Evolutionary conservation across 2,329 filamentous ascomycete species (phyloP), one percentile per base, ranked within the genome.

Genomic region (Neofusicoccum parvum): DNA sequence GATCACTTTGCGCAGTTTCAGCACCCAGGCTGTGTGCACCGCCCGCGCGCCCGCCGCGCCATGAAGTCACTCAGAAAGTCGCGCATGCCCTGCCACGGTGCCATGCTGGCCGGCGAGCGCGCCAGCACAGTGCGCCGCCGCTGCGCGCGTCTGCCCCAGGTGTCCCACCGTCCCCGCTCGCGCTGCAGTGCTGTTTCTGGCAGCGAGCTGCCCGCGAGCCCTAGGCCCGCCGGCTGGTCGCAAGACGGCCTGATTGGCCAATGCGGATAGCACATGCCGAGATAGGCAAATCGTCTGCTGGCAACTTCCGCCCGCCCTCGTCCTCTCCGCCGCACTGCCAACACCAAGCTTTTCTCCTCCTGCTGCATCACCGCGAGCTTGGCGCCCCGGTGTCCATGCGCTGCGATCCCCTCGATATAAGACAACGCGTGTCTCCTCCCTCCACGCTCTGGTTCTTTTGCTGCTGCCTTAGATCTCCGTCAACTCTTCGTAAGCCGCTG

Each of bases 261-360:
- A 58, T 58, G 53, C 53, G 53, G 20, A 27, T 41, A 45, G 37
- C 53, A 45, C 15, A n/a, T 43, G 53, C 53, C 53, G 53, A 32
- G 14, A 27, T 27, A 23, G 53, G 53, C 36, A 58, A 58, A 2
- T 39, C 53, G 9, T 51, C 32, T 43, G 14, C 27, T 37, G 49
- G 49, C 14, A 36, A 51, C 49, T 51, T 39, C 11, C 51, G n/a
- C 51, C 17, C 20, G 37, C 39, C 53, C 14, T 27, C 20, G 14
- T 2, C n/a, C 37, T 12, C 15, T 37, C 32, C 34, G 9, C 32
- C 2, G 46, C 32, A 14, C 50, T 23, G 12, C 34, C 20, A 58
- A 58, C 53, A 45, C 53, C 53, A 58, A 32, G 53, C 53, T 58
- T 32, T 43, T 9, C 2, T 23, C 23, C 20, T 43, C n/a, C n/a